Percentiles rank a stretch among this genome's conserved stretches.
These are phyloP conservation scores for Falciphora oryzae DNA, from an alignment of 2,329 filamentous ascomycete genomes.

Conservation along the genomic window DNA sequence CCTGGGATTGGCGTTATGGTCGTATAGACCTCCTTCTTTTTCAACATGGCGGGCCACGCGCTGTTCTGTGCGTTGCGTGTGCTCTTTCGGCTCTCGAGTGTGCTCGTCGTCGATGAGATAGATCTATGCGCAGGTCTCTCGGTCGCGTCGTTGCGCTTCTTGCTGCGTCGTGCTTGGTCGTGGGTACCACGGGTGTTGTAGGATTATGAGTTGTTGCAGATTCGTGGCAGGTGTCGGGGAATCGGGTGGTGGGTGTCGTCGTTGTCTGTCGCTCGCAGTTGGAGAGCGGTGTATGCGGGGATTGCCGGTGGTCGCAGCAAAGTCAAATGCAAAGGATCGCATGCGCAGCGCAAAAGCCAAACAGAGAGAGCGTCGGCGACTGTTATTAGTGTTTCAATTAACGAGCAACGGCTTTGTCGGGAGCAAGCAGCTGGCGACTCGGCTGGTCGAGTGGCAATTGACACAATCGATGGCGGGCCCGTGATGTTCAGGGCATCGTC, in stretches of 20 bases:
- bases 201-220: neutral
- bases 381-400: neutral
- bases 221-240: too few species aligned
- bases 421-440: neutral
- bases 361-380: too few species aligned
- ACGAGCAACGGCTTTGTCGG: neutral
- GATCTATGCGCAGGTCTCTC: too few species aligned
- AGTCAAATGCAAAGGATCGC: neutral
- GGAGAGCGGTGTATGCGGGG: neutral
- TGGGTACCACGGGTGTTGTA: neutral
- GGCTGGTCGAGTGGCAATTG: neutral
- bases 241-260: too few species aligned
- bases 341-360: neutral
- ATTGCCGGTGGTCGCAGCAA: neutral
- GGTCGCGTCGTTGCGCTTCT: neutral
- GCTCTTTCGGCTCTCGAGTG: neutral
- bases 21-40: slow-evolving; percentile 61
- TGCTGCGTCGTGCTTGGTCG: neutral
- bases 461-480: neutral
- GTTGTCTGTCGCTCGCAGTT: too few species aligned
- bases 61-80: neutral
- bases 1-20: slow-evolving; percentile 64
- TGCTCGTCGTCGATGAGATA: neutral
- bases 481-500: too few species aligned
- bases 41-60: slow-evolving; percentile 34